These are phyloP conservation scores for Quercus engelmannii DNA, from an alignment of 306 rosid genomes.

Conservation along the genomic window DNA sequence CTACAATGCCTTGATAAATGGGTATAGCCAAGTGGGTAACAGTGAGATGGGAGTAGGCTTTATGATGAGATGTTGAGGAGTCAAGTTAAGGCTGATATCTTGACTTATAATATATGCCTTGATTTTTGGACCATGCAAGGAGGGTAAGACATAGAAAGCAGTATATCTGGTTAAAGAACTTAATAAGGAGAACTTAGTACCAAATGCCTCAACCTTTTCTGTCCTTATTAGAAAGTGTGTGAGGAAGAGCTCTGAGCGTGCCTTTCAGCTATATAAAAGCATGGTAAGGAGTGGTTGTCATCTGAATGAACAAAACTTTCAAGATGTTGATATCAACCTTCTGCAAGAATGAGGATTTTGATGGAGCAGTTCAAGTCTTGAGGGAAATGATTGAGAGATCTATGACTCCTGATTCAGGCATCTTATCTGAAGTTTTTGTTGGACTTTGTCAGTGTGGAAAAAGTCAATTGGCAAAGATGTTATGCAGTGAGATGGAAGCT, in stretches of 20 bases:
- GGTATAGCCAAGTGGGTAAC: conserved; percentile 55
- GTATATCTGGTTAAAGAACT: conserved; percentile 66
- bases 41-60: conserved; percentile 57
- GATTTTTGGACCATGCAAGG: conserved; percentile 83
- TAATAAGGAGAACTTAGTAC: conserved; percentile 55
- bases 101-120: conserved; percentile 64
- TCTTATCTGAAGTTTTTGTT: conserved; percentile 43
- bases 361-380: conserved; percentile 65
- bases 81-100: conserved; percentile 58
- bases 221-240: conserved; percentile 65
- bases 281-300: conserved; percentile 67
- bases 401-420: conserved; percentile 41
- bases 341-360: conserved; percentile 62
- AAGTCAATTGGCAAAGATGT: conserved; percentile 26
- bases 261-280: conserved; percentile 61
- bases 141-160: conserved; percentile 81
- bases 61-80: conserved; percentile 68
- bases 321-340: conserved; percentile 50
- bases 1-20: conserved; percentile 69
- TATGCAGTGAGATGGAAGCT: conserved; percentile 46
- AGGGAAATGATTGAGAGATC: conserved; percentile 61
- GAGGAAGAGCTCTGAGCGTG: conserved; percentile 59
- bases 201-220: conserved; percentile 71
- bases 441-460: conserved; percentile 57
- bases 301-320: conserved; percentile 52